A percentile compares a stretch with the other conserved stretches of the same genome.
These are phyloP conservation scores for Tylopilus intermedius DNA, from an alignment of 768 basidiomycete genomes.

Conservation along the genomic window DNA sequence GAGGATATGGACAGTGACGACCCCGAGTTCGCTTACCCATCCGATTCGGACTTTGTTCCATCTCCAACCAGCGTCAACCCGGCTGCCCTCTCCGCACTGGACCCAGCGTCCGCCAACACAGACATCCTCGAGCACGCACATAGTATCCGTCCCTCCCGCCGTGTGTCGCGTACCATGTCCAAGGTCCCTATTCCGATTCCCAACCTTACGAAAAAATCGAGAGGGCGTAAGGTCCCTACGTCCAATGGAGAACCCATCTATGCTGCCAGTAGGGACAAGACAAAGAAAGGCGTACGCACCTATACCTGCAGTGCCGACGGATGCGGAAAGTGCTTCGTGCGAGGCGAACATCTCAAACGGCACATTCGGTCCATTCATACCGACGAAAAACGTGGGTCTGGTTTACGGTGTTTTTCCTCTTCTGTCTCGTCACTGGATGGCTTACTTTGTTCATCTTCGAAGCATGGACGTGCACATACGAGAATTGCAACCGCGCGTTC, in stretches of 20 bases:
- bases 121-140: background rate
- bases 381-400: slow-evolving; percentile 72
- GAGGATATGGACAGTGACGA: slow-evolving; percentile 21
- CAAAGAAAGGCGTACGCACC: slow-evolving; percentile 37
- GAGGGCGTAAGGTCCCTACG: slow-evolving; percentile 47
- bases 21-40: slow-evolving; percentile 13
- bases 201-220: slow-evolving; percentile 45
- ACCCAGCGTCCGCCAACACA: background rate
- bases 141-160: slow-evolving; percentile 18
- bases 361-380: slow-evolving; percentile 81
- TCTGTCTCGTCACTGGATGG: background rate
- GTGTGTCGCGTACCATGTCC: slow-evolving; percentile 20
- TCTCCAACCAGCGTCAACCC: slow-evolving; percentile 14
- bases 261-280: slow-evolving; percentile 28
- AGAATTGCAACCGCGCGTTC: slow-evolving; percentile 65
- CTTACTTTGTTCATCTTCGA: background rate
- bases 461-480: slow-evolving; percentile 45
- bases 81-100: background rate
- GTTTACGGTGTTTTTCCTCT: background rate
- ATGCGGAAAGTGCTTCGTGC: slow-evolving; percentile 75
- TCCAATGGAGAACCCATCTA: slow-evolving; percentile 22
- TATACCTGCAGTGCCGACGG: slow-evolving; percentile 66
- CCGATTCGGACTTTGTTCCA: slow-evolving; percentile 23
- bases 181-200: slow-evolving; percentile 43
- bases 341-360: slow-evolving; percentile 77